Base-by-base conservation (phyloP, 805 yeast species). In the Candida pseudoglaebosa region DNA sequence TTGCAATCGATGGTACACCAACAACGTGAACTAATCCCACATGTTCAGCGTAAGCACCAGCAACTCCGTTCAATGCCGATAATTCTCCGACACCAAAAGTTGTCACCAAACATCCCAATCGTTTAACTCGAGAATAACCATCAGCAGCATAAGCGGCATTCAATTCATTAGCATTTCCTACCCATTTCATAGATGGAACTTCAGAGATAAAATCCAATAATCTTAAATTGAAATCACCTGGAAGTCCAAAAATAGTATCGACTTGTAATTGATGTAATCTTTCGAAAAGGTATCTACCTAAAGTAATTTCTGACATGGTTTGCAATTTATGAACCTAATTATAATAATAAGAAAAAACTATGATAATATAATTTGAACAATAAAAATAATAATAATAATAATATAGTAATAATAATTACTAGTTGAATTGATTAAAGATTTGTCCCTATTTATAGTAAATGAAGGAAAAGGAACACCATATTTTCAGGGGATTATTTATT, bases 61-160 rank as follows among this genome's bases (percentile, higher is more conserved):
- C 95, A 57, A 87, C 75, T 53, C 93, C 95, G 62, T 85, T 85
- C 52, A 85, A 70, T 9, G 95, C 91, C 20, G 84, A 75, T 56
- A 85, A 73, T 63, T 85, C 95, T 61, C 95, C 95, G 40, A 86
- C 95, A 65, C 95, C 95, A 59, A 86, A 86, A 36, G 95, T 86
- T 59, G 95, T 86, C 54, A 85, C 72, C 36, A 86, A 49, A 50
- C 84, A 82, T 45, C 84, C 76, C 57, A 85, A 65, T 43, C 90
- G 83, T 65, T 84, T 85, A 53, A 86, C 71, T 61, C 95, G 71
- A 38, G 91, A 80, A 68, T 86, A 86, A 47, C 95, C 95, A 62
- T 86, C 95, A 33, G 93, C 89, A 38, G 95, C 84, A 52, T 83
- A 84, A 30, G 93, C 85, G 32, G 95, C 93, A 61, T 87, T 87